Evolutionary conservation across 1,284 basidiomycete species (phyloP), one percentile per base, ranked within the genome.

Genomic region (Pseudozyma pruni): DNA sequence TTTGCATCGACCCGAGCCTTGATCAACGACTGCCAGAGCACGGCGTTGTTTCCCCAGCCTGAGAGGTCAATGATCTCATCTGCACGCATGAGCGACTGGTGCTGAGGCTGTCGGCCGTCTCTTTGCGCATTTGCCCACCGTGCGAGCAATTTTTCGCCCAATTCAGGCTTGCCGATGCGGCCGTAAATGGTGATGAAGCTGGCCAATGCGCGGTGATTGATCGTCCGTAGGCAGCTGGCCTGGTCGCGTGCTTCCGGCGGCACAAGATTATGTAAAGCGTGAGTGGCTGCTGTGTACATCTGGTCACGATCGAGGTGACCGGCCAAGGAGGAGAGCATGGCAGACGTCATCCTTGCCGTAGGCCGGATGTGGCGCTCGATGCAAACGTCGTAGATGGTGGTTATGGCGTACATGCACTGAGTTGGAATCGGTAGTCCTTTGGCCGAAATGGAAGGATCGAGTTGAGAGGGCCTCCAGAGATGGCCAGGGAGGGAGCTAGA

Each of bases 321-420:
- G 9, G 17, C 13, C 17, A 60, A 61, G 13, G 50, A 51, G 20
- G 64, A 42, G 2, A 72, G 53, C 49, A 63, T 52, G 35, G 64
- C 45, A 13, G 70, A 60, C 17, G 58, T 37, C 53, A 68, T 57
- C 40, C 40, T 57, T 4, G 51, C 41, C 17, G 63, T 59, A 10
- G 59, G 59, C 9, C 17, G 27, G 6, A 37, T 25, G 2, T 38
- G 32, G 8, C 14, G 48, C 20, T 57, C 34, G 25, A 64, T 17
- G 23, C 52, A 56, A 13, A 40, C 46, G 22, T 72, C 70, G 40
- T 55, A 72, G 49, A 72, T 55, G 32, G 50, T 47, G 7, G 64
- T 41, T 38, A 72, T 68, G 33, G 70, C 70, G 27, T 63, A 63
- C 40, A 63, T 47, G 52, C 70, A 68, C 39, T 72, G 70, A 8